Conservation (phyloP, 176 grass and related monocot species). For the Lolium multiflorum region DNA sequence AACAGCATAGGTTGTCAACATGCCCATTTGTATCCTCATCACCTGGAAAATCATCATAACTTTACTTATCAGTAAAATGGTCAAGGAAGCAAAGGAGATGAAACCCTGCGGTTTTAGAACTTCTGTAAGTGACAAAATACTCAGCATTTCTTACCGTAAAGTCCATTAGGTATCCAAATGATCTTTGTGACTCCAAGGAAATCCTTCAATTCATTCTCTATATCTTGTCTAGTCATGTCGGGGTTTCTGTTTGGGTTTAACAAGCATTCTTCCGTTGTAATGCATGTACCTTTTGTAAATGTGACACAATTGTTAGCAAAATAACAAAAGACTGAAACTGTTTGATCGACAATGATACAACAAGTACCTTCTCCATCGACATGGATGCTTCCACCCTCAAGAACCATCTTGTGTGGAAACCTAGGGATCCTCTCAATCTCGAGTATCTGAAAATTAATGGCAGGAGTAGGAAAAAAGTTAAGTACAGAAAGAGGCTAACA, state of each 20-base stretch:
- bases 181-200: slow-evolving; percentile 85
- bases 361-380: slow-evolving; percentile 87
- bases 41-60: slow-evolving; percentile 46
- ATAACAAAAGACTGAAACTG: neutral
- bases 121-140: neutral
- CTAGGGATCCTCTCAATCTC: slow-evolving; percentile 71
- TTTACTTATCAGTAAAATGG: neutral
- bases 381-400: slow-evolving; percentile 98
- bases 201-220: slow-evolving; percentile 85
- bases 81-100: neutral
- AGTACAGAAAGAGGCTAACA: neutral
- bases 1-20: slow-evolving; percentile 88
- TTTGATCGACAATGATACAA: neutral
- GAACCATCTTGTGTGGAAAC: slow-evolving; percentile 80
- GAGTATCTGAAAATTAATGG: slow-evolving; percentile 55
- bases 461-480: neutral
- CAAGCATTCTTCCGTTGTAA: slow-evolving; percentile 94
- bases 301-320: slow-evolving; percentile 5
- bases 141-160: slow-evolving; percentile 64
- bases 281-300: slow-evolving; percentile 82
- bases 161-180: slow-evolving; percentile 89
- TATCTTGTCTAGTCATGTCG: slow-evolving; percentile 80
- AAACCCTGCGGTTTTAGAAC: neutral
- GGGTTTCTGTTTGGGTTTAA: slow-evolving; percentile 89
- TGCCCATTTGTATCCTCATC: slow-evolving; percentile 96